Conservation (phyloP, 768 basidiomycete species). For the Auriscalpium orientale region DNA sequence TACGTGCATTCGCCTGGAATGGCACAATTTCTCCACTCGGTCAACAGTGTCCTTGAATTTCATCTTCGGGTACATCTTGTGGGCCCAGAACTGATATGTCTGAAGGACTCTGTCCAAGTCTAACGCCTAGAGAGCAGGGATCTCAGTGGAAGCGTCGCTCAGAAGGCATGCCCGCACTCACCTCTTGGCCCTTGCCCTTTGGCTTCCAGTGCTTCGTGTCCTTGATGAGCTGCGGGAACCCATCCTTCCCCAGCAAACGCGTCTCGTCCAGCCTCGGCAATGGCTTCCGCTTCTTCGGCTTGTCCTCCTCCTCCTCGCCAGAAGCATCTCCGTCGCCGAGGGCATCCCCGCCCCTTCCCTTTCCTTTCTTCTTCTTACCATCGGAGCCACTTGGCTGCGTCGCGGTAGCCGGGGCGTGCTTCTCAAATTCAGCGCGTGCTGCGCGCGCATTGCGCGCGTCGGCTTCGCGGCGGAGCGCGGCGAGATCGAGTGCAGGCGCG, state of each 20-base stretch:
- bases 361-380: slow-evolving; percentile 32
- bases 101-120: slow-evolving; percentile 78
- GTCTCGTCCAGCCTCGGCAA: slow-evolving; percentile 66
- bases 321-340: slow-evolving; percentile 20
- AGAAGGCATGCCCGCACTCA: slow-evolving; percentile 23
- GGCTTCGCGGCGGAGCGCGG: slow-evolving; percentile 46
- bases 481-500: slow-evolving; percentile 45
- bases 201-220: slow-evolving; percentile 71
- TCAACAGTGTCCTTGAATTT: slow-evolving; percentile 82
- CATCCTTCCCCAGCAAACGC: slow-evolving; percentile 61
- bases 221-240: slow-evolving; percentile 75
- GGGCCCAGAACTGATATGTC: slow-evolving; percentile 92
- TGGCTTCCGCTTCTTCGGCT: slow-evolving; percentile 37
- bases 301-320: slow-evolving; percentile 23
- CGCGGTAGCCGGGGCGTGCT: slow-evolving; percentile 41
- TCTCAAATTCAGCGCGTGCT: slow-evolving; percentile 38
- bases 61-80: slow-evolving; percentile 83
- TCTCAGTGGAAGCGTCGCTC: too few relatives aligned
- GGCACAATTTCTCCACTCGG: slow-evolving; percentile 83
- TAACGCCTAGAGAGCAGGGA: slow-evolving; percentile 40
- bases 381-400: slow-evolving; percentile 19
- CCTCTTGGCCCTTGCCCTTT: slow-evolving; percentile 92
- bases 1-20: slow-evolving; percentile 81
- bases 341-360: slow-evolving; percentile 12
- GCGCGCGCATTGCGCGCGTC: slow-evolving; percentile 37